These are phyloP conservation scores for Cyclocybe cylindracea DNA, from an alignment of 768 basidiomycete species.

Conservation along the genomic window DNA sequence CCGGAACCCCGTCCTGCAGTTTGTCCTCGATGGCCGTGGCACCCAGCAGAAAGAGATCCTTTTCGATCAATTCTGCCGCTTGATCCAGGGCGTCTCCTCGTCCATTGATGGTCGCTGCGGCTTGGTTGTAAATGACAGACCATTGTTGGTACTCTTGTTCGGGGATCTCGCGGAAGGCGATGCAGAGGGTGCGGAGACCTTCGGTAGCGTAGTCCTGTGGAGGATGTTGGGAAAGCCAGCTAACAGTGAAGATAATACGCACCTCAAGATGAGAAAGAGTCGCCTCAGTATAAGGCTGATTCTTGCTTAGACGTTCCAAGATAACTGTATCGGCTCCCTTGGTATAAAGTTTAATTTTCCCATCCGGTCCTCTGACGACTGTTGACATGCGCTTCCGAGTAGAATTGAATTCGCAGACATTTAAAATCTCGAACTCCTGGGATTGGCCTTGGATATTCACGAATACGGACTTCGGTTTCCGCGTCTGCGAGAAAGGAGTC, in stretches of 20 bases:
- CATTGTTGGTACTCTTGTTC: slow-evolving; percentile 91
- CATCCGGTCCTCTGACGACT: slow-evolving; percentile 82
- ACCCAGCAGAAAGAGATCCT: slow-evolving; percentile 88
- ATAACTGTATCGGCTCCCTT: slow-evolving; percentile 99
- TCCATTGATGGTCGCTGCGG: slow-evolving; percentile 93
- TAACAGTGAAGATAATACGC: slow-evolving; percentile 12
- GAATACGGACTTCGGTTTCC: slow-evolving; percentile 96
- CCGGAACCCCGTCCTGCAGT: slow-evolving; percentile 97
- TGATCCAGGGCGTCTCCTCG: slow-evolving; percentile 93
- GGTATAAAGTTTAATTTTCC: slow-evolving; percentile 91
- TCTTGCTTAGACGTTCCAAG: slow-evolving; percentile 84
- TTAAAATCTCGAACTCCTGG: slow-evolving; percentile 87
- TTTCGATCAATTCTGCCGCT: slow-evolving; percentile 95
- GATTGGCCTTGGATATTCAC: slow-evolving; percentile 73
- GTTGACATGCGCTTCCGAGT: slow-evolving; percentile 99
- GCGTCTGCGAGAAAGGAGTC: slow-evolving; percentile 53
- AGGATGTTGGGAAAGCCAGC: slow-evolving; percentile 6
- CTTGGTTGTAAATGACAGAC: slow-evolving; percentile 85
- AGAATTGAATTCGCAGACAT: slow-evolving; percentile 99
- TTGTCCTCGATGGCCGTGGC: slow-evolving; percentile 99
- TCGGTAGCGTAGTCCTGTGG: slow-evolving; percentile 93
- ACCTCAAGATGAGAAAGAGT: slow-evolving; percentile 93
- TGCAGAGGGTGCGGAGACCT: slow-evolving; percentile 93
- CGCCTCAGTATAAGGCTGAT: slow-evolving; percentile 82
- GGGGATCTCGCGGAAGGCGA: slow-evolving; percentile 91